Evolutionary conservation across 495 filamentous ascomycete species (phyloP).

Genomic region (Aspergillus bertholletiae): DNA sequence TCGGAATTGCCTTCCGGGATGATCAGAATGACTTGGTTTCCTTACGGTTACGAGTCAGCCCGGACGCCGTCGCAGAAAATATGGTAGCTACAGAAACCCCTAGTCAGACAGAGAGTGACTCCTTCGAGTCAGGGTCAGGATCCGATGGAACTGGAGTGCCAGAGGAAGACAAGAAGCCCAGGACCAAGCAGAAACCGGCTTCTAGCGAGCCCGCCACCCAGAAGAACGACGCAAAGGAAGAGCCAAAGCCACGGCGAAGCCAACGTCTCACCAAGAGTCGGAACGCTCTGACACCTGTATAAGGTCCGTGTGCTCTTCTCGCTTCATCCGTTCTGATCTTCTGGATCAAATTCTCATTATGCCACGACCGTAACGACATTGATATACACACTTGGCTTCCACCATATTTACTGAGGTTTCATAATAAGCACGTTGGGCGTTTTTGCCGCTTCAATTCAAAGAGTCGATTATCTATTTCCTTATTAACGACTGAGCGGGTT

Average conservation of each 20-base stretch:
- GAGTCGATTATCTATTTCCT: conserved; percentile 6
- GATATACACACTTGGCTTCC: background rate
- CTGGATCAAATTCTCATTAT: conserved; percentile 1
- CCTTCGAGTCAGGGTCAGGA: conserved; percentile 4
- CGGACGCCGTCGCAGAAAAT: conserved; percentile 18
- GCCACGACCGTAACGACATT: conserved; percentile 7
- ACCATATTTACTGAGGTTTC: conserved; percentile 4
- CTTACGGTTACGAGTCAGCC: conserved; percentile 37
- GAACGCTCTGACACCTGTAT: conserved; percentile 8
- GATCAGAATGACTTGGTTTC: conserved; percentile 45
- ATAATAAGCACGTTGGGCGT: conserved; percentile 16
- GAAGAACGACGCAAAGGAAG: conserved; percentile 13
- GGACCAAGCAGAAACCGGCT: conserved; percentile 3
- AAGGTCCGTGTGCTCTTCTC: background rate
- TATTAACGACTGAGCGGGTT: conserved; percentile 12
- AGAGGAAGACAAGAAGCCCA: conserved; percentile 10
- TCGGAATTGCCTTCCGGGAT: conserved; percentile 45
- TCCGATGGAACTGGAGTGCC: conserved; percentile 1
- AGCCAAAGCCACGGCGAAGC: conserved; percentile 21
- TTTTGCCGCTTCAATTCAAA: conserved; percentile 3
- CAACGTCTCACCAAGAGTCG: conserved; percentile 17
- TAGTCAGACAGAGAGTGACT: conserved; percentile 7
- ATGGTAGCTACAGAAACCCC: background rate
- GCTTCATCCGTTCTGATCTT: background rate
- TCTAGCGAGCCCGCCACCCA: conserved; percentile 11